Evolutionary conservation across 2,329 filamentous ascomycete genomes (phyloP).

Genomic region (Colletotrichum gigasporum): DNA sequence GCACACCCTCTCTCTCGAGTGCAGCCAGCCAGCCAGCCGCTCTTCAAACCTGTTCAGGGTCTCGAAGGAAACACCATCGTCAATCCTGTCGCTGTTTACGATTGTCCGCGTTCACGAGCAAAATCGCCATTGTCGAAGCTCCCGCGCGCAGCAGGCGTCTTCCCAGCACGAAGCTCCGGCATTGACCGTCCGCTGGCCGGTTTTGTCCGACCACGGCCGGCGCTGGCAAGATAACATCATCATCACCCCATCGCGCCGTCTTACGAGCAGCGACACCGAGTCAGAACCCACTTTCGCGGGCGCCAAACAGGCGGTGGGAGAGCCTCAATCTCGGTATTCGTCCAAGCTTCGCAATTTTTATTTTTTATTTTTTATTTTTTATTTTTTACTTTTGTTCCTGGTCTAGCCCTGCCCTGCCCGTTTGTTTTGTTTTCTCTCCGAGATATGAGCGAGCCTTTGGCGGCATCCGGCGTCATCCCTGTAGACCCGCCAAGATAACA

Average conservation of each 20-base stretch:
- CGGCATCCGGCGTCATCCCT: slow-evolving; percentile 1
- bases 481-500: slow-evolving; percentile 13
- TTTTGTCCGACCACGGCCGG: slow-evolving; percentile 7
- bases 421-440: slow-evolving; percentile 8
- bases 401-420: neutral
- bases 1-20: neutral
- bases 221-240: slow-evolving; percentile 19
- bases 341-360: neutral
- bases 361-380: too few species aligned
- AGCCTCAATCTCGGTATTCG: slow-evolving; percentile 24
- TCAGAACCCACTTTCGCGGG: slow-evolving; percentile 19
- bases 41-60: neutral
- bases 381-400: too few species aligned
- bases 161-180: neutral
- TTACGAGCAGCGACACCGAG: slow-evolving; percentile 21
- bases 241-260: slow-evolving; percentile 24
- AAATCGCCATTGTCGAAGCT: neutral
- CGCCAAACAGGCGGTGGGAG: slow-evolving; percentile 11
- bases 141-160: neutral
- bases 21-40: neutral
- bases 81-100: too few species aligned
- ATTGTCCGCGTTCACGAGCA: neutral
- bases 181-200: slow-evolving; percentile 4
- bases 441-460: slow-evolving; percentile 17
- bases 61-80: neutral